Evolutionary conservation across 2,329 filamentous ascomycete genomes (phyloP), one percentile per base, ranked within the genome.

Genomic region (Hyphodiscus sp.): DNA sequence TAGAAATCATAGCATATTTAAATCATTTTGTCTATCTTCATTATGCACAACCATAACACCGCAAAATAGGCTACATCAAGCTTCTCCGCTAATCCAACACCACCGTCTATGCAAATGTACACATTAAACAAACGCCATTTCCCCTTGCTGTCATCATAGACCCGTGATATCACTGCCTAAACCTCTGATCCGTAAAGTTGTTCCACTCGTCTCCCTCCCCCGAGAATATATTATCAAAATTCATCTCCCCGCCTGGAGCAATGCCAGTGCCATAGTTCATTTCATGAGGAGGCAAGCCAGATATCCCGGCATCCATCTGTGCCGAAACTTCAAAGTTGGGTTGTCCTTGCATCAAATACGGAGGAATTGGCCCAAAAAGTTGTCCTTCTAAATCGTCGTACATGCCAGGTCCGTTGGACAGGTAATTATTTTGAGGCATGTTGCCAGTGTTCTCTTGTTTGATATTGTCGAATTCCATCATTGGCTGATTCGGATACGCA

Each of bases 401-500:
- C 4, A 59, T 38, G 13, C 69, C 60, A 23, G 57, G 45, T 23
- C 55, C 61, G 29, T 65, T 62, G 2, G 67, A 58, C 20, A 68
- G 67, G 20, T 64, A 65, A 44, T 67, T 63, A 6, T 46, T 50
- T 10, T 55, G 53, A 0, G 51, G 50, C 23, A 57, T 44, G 30
- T 54, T 48, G 0, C 47, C 52, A 2, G 55, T 42, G 29, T 60
- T 55, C 38, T 64, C 64, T 49, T 63, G 60, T 47, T 67, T 68
- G 20, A 58, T 70, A 61, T 69, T 73, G 10, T 75, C 75, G 42
- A 80, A 73, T 61, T 81, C 76, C 73, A 86, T 83, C 73, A 86
- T 81, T 0, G 86, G 83, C 59, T 89, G 86, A 63, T 86, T 89
- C 0, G 65, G 87, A 63, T 92, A 94, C 0, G 85, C 86, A 58